Evolutionary conservation across 441 rosid genomes (phyloP).

Genomic region (Syzygium malaccense): DNA sequence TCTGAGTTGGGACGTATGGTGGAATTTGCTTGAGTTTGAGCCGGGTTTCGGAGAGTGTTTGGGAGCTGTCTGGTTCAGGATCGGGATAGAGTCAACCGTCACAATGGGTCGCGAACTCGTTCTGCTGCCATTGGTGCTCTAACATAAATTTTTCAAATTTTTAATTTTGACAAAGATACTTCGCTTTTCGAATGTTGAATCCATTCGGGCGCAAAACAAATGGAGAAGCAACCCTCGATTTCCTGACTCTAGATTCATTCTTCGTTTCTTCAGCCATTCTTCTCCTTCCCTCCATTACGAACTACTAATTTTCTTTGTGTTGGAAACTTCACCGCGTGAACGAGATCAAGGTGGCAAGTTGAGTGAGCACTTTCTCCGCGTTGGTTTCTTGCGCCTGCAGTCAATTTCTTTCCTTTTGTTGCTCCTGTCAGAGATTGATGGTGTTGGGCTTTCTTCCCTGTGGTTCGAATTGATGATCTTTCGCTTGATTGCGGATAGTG

Average conservation of each 20-base stretch:
- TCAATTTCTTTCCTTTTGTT: neutral
- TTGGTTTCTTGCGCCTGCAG: neutral
- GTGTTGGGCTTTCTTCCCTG: neutral
- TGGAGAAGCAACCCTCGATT: neutral
- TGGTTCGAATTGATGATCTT: neutral
- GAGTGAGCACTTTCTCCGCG: neutral
- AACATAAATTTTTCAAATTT: neutral
- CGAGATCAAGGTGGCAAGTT: neutral
- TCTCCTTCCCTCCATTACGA: neutral
- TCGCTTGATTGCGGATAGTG: neutral
- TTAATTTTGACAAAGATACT: neutral
- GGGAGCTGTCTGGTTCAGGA: neutral
- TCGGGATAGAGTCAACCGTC: neutral
- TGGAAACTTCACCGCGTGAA: neutral
- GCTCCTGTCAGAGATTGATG: neutral
- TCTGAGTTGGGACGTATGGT: neutral
- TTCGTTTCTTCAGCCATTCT: neutral
- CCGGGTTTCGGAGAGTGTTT: neutral
- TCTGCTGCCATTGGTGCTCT: neutral
- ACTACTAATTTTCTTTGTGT: neutral
- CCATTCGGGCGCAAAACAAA: neutral
- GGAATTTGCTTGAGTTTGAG: neutral
- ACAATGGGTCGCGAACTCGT: neutral
- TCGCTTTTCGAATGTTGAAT: neutral
- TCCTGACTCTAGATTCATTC: neutral